A percentile compares a stretch with the other conserved stretches of the same genome.
phyloP scores from a whole-genome alignment of 2,329 filamentous ascomycete species.

The Colletotrichum agaves region DNA sequence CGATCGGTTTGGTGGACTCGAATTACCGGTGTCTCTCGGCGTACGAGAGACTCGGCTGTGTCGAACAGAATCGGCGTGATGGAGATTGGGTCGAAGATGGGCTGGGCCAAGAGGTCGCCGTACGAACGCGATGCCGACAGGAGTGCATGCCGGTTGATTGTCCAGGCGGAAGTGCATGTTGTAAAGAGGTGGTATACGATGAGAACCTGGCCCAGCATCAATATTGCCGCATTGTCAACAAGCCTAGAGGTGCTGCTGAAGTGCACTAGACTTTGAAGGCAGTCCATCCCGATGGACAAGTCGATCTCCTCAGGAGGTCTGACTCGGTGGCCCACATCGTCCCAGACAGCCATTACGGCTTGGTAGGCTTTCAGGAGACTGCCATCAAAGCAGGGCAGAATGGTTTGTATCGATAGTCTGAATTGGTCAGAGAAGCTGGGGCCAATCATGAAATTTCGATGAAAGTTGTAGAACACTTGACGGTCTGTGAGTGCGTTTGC shows the following conservation, averaged over 20 bases:
- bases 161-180: background rate
- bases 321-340: background rate
- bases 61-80: constrained; percentile 6
- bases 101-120: background rate
- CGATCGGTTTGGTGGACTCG: background rate
- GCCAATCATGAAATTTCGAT: constrained; percentile 3
- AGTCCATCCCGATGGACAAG: background rate
- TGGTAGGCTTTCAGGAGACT: background rate
- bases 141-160: constrained; percentile 1
- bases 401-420: background rate
- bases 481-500: background rate
- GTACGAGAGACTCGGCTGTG: background rate
- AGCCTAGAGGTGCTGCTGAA: background rate
- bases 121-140: background rate
- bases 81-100: constrained; percentile 4
- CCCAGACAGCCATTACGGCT: constrained; percentile 1
- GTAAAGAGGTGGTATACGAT: constrained; percentile 1
- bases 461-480: background rate
- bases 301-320: background rate
- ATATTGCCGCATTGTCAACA: background rate
- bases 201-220: constrained; percentile 1
- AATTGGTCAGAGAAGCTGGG: background rate
- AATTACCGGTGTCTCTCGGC: background rate
- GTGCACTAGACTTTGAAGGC: background rate
- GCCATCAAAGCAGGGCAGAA: background rate